A percentile compares a stretch with the other conserved stretches of the same genome.
phyloP scores from a whole-genome alignment of 2,329 filamentous ascomycete genomes.

The Cladophialophora exuberans region DNA sequence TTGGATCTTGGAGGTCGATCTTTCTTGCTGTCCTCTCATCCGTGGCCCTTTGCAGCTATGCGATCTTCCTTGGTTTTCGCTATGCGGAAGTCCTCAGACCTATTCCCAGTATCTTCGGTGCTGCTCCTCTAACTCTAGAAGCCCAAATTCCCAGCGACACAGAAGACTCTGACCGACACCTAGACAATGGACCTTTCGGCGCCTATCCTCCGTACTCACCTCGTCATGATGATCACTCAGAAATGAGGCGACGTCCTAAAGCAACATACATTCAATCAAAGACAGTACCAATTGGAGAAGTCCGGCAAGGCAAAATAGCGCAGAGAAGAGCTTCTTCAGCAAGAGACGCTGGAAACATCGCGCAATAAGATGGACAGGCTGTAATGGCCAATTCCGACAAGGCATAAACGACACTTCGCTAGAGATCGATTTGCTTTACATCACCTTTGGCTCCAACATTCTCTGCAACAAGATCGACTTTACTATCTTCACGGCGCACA shows the following conservation, averaged over 20 bases:
- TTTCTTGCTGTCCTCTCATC: constrained; percentile 11
- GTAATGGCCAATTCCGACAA: not conserved
- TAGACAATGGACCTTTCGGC: not conserved
- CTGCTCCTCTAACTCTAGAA: constrained; percentile 8
- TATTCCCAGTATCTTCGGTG: not conserved
- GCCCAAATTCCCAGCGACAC: not conserved
- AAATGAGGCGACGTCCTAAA: constrained; percentile 10
- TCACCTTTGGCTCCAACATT: not conserved
- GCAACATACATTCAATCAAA: constrained; percentile 4
- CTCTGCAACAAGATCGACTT: not conserved
- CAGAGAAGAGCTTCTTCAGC: constrained; percentile 23
- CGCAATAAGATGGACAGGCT: not conserved
- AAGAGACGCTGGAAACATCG: not conserved
- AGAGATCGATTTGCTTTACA: too few relatives aligned
- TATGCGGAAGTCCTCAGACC: constrained; percentile 19
- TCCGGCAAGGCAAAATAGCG: constrained; percentile 26
- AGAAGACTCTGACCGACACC: not conserved
- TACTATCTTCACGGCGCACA: constrained; percentile 48
- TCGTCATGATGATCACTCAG: not conserved
- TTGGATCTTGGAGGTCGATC: constrained; percentile 25
- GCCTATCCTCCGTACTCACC: not conserved
- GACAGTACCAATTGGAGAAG: constrained; percentile 24
- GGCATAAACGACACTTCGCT: not conserved
- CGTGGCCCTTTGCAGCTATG: constrained; percentile 2
- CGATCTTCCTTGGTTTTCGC: constrained; percentile 19